Evolutionary conservation across 148 eudicot genomes (phyloP), one percentile per base, ranked within the genome.

Genomic region (Silene uniflora): DNA sequence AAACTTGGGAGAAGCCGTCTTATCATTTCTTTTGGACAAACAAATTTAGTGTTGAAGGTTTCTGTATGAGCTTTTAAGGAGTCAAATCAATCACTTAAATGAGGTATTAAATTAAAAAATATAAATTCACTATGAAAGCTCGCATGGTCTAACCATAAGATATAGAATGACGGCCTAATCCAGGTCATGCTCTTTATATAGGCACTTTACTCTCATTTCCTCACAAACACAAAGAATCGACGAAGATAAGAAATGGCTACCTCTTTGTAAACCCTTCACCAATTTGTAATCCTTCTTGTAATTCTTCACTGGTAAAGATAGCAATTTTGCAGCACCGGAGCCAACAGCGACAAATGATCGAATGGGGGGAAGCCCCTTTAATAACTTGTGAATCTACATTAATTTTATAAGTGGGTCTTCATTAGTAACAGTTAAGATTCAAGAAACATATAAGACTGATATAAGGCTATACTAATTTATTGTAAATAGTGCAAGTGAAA

Each of bases 191-290:
- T 27, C 29, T 27, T 27, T 27, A 27, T 27, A 27, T 27, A 27
- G 1, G 29, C 29, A 27, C 29, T 32, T 32, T 32, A 32, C 35
- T 32, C 35, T 2, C 35, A 32, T 32, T 32, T 32, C 35, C 35
- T 32, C 35, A 32, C 35, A 32, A 32, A 32, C 35, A 32, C 35
- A 32, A 32, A 32, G 35, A 32, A 32, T 32, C 35, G 4, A 32
- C 35, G 5, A 32, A 46, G 68, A 58, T 60, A 72, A 52, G 49
- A 72, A 76, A 75, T 22, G 54, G 59, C 78, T 86, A 91, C 98
- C 98, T 91, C 98, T 87, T 88, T 95, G 98, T 83, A 95, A 77
- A 77, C 98, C 97, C 86, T 95, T 95, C 56, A 95, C 83, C 83
- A 95, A 79, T 78, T 88, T 88, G 75, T 83, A 88, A 69, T 95